Conservation (phyloP, 1,139 yeast species). For the Debaryomycetaceae sp. region DNA sequence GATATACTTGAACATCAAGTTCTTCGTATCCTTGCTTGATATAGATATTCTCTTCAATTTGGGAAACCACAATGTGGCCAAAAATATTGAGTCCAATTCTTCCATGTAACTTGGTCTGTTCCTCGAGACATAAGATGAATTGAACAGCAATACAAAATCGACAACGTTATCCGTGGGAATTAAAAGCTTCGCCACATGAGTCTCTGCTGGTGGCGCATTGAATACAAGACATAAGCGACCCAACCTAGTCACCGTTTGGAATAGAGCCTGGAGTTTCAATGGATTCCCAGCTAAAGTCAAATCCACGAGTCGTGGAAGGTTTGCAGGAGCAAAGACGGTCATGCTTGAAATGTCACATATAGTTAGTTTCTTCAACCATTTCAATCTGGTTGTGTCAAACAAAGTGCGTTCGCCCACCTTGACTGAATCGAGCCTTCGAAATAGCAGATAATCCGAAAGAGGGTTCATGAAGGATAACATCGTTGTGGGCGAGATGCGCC, state of each 20-base stretch:
- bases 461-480: neutral
- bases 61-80: conserved; percentile 3
- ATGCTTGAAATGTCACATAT: too few relatives aligned
- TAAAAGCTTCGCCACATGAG: neutral
- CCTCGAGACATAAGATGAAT: conserved; percentile 3
- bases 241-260: neutral
- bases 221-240: conserved; percentile 5
- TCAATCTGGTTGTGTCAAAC: too few relatives aligned
- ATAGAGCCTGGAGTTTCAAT: conserved; percentile 3
- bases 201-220: conserved; percentile 1
- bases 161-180: conserved; percentile 1
- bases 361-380: too few relatives aligned
- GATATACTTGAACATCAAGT: conserved; percentile 3
- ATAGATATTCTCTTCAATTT: conserved; percentile 6
- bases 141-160: conserved; percentile 5
- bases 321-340: too few relatives aligned
- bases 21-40: conserved; percentile 5
- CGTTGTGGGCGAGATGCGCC: neutral
- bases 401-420: too few relatives aligned
- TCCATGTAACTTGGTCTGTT: conserved; percentile 3
- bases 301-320: too few relatives aligned
- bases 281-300: conserved; percentile 7
- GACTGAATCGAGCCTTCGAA: too few relatives aligned
- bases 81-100: conserved; percentile 6
- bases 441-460: neutral